Base-by-base conservation (phyloP, 441 rosid genomes). In the Euphorbia schlechtendalii region DNA sequence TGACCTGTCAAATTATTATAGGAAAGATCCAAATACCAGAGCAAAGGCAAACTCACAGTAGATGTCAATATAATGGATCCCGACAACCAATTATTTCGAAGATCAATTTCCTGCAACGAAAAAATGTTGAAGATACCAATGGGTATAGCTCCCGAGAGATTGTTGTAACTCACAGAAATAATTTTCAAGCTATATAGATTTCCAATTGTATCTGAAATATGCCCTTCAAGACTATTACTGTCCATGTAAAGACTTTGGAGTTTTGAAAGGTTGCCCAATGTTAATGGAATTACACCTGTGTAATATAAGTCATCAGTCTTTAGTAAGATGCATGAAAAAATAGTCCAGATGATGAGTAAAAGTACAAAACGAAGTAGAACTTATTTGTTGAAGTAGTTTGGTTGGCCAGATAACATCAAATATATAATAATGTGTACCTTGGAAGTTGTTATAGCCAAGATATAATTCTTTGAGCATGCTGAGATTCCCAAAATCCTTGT, bases 381-480 rank as follows among this genome's bases (percentile, higher is more conserved):
- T n/a, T n/a, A n/a, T n/a, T n/a, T n/a, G n/a, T n/a, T n/a, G n/a
- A n/a, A n/a, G n/a, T n/a, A n/a, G n/a, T n/a, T n/a, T n/a, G n/a
- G n/a, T n/a, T 32, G 36, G n/a, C n/a, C n/a, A n/a, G n/a, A n/a
- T n/a, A n/a, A n/a, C n/a, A n/a, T n/a, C n/a, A n/a, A n/a, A n/a
- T n/a, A n/a, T n/a, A n/a, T n/a, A n/a, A n/a, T n/a, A n/a, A n/a
- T 32, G 7, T 7, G 7, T 32, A 32, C 36, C 36, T 32, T 32
- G 3, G 4, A 32, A 32, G 36, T 7, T 32, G 7, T 32, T 32
- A 32, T 32, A 32, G 36, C 36, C 36, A 32, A 32, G 3, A 32
- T 32, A 32, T 32, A 32, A 32, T 32, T 24, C 82, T 65, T 32
- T 3, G 59, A 87, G 36, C 36, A n/a, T n/a, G n/a, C n/a, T n/a